Percentiles rank a stretch among this genome's conserved stretches.
phyloP scores from a whole-genome alignment of 2,329 filamentous ascomycete genomes.

The Alternaria hordeiaustralica region DNA sequence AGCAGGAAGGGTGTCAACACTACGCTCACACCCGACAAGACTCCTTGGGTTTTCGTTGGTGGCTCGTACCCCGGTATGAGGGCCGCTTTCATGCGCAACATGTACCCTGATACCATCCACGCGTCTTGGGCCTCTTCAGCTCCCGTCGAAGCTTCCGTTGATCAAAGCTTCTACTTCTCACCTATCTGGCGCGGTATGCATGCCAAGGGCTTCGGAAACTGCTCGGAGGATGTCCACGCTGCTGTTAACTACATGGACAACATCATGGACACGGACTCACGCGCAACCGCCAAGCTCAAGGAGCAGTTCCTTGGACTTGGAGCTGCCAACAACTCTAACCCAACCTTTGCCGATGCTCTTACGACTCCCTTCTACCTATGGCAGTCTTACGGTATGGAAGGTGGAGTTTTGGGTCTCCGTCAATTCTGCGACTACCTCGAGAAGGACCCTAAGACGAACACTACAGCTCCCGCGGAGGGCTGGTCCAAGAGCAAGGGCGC shows the following conservation, averaged over 20 bases:
- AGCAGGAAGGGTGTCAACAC: constrained; percentile 43
- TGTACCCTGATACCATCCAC: constrained; percentile 49
- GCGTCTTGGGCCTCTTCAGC: constrained; percentile 48
- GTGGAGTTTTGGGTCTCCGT: constrained; percentile 41
- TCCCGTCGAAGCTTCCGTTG: constrained; percentile 54
- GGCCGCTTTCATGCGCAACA: constrained; percentile 48
- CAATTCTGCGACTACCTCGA: constrained; percentile 57
- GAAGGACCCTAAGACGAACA: constrained; percentile 48
- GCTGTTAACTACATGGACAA: constrained; percentile 58
- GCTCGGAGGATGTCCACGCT: constrained; percentile 57
- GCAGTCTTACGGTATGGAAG: constrained; percentile 54
- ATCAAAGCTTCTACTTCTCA: constrained; percentile 61
- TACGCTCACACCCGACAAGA: constrained; percentile 43
- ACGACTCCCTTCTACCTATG: constrained; percentile 51
- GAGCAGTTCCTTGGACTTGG: constrained; percentile 56
- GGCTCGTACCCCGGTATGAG: constrained; percentile 49
- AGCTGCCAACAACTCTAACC: constrained; percentile 55
- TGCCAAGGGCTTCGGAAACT: constrained; percentile 53
- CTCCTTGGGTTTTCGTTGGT: constrained; percentile 50
- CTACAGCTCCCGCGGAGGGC: constrained; percentile 49
- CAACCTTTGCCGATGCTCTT: constrained; percentile 56
- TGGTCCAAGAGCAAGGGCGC: constrained; percentile 52
- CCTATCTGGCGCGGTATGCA: constrained; percentile 57
- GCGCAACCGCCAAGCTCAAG: constrained; percentile 53
- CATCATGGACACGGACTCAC: constrained; percentile 46